Conservation (phyloP, 352 stramenopile species). For the Pythium aquatile region DNA sequence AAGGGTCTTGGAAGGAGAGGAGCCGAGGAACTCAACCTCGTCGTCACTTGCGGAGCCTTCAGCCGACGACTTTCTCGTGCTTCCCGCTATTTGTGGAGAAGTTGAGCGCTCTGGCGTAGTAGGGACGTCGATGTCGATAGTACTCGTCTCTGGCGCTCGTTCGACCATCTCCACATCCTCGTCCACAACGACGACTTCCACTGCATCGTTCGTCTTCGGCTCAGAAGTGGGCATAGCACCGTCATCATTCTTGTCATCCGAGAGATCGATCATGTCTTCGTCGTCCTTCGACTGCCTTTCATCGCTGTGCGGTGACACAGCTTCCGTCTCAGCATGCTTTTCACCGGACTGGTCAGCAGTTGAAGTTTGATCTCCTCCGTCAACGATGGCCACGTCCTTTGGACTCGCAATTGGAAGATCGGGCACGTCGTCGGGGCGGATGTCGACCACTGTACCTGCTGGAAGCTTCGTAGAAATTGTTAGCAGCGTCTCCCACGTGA, state of each 20-base stretch:
- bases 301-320: neutral
- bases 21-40: slow-evolving; percentile 23
- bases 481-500: slow-evolving; percentile 10
- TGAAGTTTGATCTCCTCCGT: too few relatives aligned
- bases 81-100: neutral
- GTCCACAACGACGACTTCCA: slow-evolving; percentile 4
- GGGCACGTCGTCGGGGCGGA: neutral
- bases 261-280: neutral
- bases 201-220: neutral
- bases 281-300: neutral
- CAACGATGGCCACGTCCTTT: neutral
- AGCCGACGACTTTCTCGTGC: neutral
- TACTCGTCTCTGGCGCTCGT: neutral
- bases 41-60: slow-evolving; percentile 10
- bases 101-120: neutral
- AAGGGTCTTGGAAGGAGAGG: neutral
- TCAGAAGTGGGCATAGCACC: neutral
- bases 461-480: slow-evolving; percentile 12
- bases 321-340: neutral
- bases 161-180: slow-evolving; percentile 7
- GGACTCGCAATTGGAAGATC: neutral
- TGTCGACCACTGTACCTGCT: neutral
- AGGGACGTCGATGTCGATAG: neutral
- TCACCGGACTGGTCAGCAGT: neutral
- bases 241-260: neutral